Conservation (phyloP, 345 rosid genomes). For the Punica granatum region DNA sequence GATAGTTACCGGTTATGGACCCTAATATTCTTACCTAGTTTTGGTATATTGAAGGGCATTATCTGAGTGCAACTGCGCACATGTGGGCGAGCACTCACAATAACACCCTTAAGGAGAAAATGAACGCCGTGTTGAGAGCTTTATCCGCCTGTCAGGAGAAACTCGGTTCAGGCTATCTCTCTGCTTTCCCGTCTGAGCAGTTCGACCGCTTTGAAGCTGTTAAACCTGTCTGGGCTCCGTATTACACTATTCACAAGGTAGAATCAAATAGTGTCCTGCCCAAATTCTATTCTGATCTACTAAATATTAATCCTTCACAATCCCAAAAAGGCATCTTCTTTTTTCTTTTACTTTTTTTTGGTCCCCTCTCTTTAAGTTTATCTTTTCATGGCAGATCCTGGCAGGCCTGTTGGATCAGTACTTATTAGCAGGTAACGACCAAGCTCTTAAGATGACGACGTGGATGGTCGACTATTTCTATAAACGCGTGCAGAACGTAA, state of each 20-base stretch:
- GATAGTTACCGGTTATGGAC: background rate
- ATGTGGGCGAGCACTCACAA: slow-evolving; percentile 97
- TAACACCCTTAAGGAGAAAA: slow-evolving; percentile 52
- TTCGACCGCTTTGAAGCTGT: slow-evolving; percentile 85
- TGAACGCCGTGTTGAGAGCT: slow-evolving; percentile 65
- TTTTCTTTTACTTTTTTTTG: too few species aligned
- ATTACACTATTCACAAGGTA: slow-evolving; percentile 95
- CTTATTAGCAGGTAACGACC: slow-evolving; percentile 48
- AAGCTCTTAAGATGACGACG: slow-evolving; percentile 61
- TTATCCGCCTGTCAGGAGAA: slow-evolving; percentile 66
- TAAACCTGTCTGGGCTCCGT: slow-evolving; percentile 92
- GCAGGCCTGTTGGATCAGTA: slow-evolving; percentile 89
- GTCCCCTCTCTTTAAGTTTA: too few species aligned
- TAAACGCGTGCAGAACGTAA: slow-evolving; percentile 73
- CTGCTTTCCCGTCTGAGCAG: slow-evolving; percentile 76
- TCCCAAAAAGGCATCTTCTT: background rate
- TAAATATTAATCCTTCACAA: background rate
- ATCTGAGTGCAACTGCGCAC: slow-evolving; percentile 80
- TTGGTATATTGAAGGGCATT: slow-evolving; percentile 60
- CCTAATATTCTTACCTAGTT: background rate
- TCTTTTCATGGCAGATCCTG: slow-evolving; percentile 47
- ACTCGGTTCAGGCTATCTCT: slow-evolving; percentile 74
- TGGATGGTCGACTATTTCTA: slow-evolving; percentile 91
- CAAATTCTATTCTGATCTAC: background rate
- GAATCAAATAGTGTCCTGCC: background rate